A percentile compares a stretch with the other conserved stretches of the same genome.
These are phyloP conservation scores for Penicillium capsulatum DNA, from an alignment of 2,329 filamentous ascomycete species.

Conservation along the genomic window DNA sequence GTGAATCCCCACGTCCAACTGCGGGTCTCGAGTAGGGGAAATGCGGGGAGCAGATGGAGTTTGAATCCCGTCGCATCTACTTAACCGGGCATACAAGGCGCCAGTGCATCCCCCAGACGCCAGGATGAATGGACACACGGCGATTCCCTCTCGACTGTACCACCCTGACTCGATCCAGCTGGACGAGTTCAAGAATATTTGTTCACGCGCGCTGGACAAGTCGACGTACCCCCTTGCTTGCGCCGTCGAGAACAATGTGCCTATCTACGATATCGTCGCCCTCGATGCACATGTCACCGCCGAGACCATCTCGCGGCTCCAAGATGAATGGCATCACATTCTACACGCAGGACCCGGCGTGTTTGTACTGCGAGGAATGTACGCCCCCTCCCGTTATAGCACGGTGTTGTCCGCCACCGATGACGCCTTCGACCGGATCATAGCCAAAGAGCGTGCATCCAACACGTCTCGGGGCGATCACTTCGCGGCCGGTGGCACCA, in stretches of 20 bases:
- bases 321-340: constrained; percentile 59
- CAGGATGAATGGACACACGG: constrained; percentile 8
- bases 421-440: constrained; percentile 47
- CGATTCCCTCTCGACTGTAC: constrained; percentile 23
- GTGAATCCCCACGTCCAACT: constrained; percentile 1
- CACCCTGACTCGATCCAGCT: constrained; percentile 25
- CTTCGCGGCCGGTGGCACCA: constrained; percentile 54
- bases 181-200: constrained; percentile 45
- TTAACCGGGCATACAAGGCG: too few relatives aligned
- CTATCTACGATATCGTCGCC: constrained; percentile 50
- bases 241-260: constrained; percentile 49
- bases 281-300: constrained; percentile 31
- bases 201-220: constrained; percentile 37
- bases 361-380: constrained; percentile 54
- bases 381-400: constrained; percentile 34
- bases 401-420: constrained; percentile 47
- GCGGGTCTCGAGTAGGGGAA: constrained; percentile 8
- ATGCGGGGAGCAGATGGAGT: constrained; percentile 18
- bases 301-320: constrained; percentile 40
- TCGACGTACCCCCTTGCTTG: constrained; percentile 48
- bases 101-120: too few relatives aligned
- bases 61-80: constrained; percentile 13
- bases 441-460: constrained; percentile 42
- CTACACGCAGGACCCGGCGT: constrained; percentile 57
- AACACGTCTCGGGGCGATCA: constrained; percentile 53